phyloP scores from a whole-genome alignment of 345 rosid genomes.

The Brassica nigra region DNA sequence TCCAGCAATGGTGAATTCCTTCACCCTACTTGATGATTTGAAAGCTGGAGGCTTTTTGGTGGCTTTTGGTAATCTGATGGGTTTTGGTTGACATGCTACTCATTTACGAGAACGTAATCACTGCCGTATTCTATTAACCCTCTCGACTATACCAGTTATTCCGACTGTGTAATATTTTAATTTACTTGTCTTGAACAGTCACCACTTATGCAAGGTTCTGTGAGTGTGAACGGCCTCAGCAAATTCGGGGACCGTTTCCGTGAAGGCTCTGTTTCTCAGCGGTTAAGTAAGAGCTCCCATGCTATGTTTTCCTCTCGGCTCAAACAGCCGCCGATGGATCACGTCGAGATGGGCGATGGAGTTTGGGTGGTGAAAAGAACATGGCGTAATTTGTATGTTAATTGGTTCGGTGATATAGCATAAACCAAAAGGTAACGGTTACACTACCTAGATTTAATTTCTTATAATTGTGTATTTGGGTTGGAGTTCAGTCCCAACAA shows the following conservation, averaged over 20 bases:
- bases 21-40: background rate
- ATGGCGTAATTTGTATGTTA: background rate
- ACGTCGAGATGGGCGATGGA: background rate
- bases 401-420: no score
- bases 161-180: no score
- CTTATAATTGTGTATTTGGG: no score
- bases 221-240: no score
- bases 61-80: background rate
- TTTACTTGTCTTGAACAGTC: no score
- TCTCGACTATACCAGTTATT: no score
- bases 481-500: background rate
- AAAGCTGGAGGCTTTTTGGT: background rate
- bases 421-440: no score
- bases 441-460: background rate
- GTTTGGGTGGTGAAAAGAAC: background rate
- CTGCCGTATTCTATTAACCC: no score
- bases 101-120: background rate
- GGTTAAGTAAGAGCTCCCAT: background rate
- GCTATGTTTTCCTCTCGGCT: background rate
- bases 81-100: background rate
- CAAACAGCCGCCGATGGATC: no score
- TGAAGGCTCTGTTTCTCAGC: background rate
- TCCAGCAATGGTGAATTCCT: background rate
- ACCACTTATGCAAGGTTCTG: no score
- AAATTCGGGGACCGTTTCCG: background rate